A percentile compares a stretch with the other conserved stretches of the same genome.
Conservation (phyloP, 2,329 filamentous ascomycete species). For the Lecanicillium sp. region DNA sequence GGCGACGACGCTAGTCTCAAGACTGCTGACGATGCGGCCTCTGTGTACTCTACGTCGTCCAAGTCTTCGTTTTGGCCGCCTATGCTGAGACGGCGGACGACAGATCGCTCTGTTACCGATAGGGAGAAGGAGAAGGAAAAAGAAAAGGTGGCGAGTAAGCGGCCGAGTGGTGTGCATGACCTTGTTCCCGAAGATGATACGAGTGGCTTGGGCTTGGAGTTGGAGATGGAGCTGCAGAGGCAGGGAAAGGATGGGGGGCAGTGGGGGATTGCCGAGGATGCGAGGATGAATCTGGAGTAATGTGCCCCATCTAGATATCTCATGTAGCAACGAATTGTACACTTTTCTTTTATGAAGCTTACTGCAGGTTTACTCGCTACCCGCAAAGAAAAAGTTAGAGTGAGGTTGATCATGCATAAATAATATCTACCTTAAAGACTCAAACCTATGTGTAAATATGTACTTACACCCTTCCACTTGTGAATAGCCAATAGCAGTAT, state of each 20-base stretch:
- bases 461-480: no score
- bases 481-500: no score
- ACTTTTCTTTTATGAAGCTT: no score
- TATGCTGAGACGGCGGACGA: conserved; percentile 29
- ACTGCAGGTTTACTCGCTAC: no score
- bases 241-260: conserved; percentile 46
- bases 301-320: not conserved
- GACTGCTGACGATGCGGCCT: conserved; percentile 32
- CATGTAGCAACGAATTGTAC: no score
- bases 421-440: no score
- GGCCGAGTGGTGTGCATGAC: conserved; percentile 30
- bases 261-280: conserved; percentile 79
- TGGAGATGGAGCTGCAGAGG: conserved; percentile 45
- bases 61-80: conserved; percentile 34
- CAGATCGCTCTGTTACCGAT: conserved; percentile 22
- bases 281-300: conserved; percentile 72
- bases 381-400: not conserved
- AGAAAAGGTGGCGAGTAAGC: conserved; percentile 22
- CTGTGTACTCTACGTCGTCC: conserved; percentile 40
- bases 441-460: no score
- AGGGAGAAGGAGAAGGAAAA: conserved; percentile 9
- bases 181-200: conserved; percentile 36
- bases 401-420: no score
- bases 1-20: conserved; percentile 20
- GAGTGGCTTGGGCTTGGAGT: conserved; percentile 30